Evolutionary conservation across 1,284 basidiomycete species (phyloP), one percentile per base, ranked within the genome.

Genomic region (Chondrostereum purpureum): DNA sequence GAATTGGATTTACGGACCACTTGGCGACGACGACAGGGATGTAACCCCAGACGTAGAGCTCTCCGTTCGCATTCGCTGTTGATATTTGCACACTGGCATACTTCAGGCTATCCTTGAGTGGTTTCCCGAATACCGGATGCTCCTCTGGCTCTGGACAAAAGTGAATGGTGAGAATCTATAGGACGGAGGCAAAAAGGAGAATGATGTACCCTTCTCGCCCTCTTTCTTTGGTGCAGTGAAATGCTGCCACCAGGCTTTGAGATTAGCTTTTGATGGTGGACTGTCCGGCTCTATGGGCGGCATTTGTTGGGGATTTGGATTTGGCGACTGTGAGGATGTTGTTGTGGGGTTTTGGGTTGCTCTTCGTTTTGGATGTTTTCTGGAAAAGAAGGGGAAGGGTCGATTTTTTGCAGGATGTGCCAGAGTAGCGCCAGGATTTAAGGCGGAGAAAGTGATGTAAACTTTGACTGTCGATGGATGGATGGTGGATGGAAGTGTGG

Each of bases 11-110:
- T 35, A 77, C 83, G 59, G 60, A 92, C 83, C 93, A 96, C 65
- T 97, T 96, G 46, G 94, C 96, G 27, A 99, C 94, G 46, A 98
- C 90, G 44, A 97, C 89, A 6, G 96, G 95, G 36, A 99, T 91
- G 61, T 89, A 92, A 2, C 95, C 91, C 86, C 88, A 92, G 4
- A 92, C 86, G 59, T 89, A 92, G 17, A 92, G 71, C 51, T 85
- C 79, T 6, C 88, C 91, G 52, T 84, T 82, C 12, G 83, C 73
- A 47, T 87, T 88, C 11, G 88, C 84, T n/a, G 94, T 94, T 14
- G 88, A 92, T 62, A 99, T 97, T 59, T 95, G 92, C 1, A 96
- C 93, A 56, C 81, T 88, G 16, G 95, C 94, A 62, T 88, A 88
- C 57, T 79, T 77, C 55, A 98, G 72, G 46, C 87, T 88, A 58